Conservation (phyloP, 2,329 filamentous ascomycete species). For the Didymella lethalis region DNA sequence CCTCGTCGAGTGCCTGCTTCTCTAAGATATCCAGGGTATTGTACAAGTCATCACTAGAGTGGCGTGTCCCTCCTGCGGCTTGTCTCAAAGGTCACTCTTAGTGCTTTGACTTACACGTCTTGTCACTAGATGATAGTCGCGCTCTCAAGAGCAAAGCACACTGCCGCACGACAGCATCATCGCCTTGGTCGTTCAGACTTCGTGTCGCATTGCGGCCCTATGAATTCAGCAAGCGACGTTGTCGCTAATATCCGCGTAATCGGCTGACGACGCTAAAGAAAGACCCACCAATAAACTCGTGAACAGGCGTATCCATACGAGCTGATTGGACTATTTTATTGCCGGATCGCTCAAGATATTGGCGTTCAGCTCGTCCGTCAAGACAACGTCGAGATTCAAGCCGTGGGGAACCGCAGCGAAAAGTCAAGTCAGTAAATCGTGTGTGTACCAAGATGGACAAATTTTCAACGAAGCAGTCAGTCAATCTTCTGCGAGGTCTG, state of each 20-base stretch:
- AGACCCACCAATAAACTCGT: constrained; percentile 8
- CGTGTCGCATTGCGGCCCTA: background rate
- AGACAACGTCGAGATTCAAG: background rate
- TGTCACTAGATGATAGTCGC: background rate
- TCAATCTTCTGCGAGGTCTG: background rate
- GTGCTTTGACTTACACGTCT: background rate
- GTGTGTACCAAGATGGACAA: background rate
- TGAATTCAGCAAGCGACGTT: background rate
- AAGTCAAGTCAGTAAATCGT: background rate
- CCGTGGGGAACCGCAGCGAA: background rate
- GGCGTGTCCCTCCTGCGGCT: background rate
- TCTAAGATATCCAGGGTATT: background rate
- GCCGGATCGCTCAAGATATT: background rate
- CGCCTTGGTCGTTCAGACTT: background rate
- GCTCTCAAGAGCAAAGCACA: background rate
- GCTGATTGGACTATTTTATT: background rate
- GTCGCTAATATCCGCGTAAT: constrained; percentile 25
- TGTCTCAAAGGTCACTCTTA: background rate
- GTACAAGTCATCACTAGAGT: background rate
- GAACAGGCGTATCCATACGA: background rate
- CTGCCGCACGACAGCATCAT: background rate
- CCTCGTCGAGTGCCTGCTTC: background rate
- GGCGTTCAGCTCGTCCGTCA: background rate
- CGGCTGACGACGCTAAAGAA: constrained; percentile 26
- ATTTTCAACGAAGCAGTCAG: background rate